Base-by-base conservation (phyloP, 2,329 filamentous ascomycete species). In the Hypoxylon sp. region DNA sequence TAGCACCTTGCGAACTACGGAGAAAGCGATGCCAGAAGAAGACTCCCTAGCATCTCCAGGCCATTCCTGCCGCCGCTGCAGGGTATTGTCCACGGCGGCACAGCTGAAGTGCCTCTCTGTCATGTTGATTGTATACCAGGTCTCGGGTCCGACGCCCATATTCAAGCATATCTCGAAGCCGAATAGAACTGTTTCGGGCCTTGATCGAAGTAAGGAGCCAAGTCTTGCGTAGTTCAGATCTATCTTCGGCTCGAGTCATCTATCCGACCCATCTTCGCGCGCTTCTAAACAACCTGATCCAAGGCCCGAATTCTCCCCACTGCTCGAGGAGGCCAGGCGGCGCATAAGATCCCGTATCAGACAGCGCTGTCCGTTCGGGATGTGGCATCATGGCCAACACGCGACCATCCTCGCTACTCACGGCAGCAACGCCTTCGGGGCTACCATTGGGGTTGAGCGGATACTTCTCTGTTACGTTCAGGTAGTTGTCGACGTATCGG, bases 331-430 rank as follows among this genome's bases (percentile, higher is more conserved):
- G 58, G 47, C 35, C 45, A 45, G 55, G 51, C 9, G 58, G 58
- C 33, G 58, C 58, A 31, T 62, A 61, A 6, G 60, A 63, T 31
- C 35, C 50, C 10, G 60, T 57, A 50, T 63, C 60, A 33, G 54
- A 58, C 20, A 63, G 20, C 11, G 55, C 33, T 41, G 60, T 53
- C 17, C 60, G 57, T 11, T 63, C 60, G 17, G 60, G 60, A 40
- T 64, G 61, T 55, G 61, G 61, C 61, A 64, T 64, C 55, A 64
- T 58, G 11, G 51, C 58, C 43, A 64, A 26, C 13, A 64, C 58
- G 27, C 58, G 61, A 10, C 61, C 61, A 11, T 62, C 58, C 38
- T 62, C 51, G 40, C 52, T 64, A 20, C 48, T 48, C 24, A 64
- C 61, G 26, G 47, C 61, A 20, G 61, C 61, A 33, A 62, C 50